These are phyloP conservation scores for Niveomyces coronatus DNA, from an alignment of 2,329 filamentous ascomycete species.

Conservation along the genomic window DNA sequence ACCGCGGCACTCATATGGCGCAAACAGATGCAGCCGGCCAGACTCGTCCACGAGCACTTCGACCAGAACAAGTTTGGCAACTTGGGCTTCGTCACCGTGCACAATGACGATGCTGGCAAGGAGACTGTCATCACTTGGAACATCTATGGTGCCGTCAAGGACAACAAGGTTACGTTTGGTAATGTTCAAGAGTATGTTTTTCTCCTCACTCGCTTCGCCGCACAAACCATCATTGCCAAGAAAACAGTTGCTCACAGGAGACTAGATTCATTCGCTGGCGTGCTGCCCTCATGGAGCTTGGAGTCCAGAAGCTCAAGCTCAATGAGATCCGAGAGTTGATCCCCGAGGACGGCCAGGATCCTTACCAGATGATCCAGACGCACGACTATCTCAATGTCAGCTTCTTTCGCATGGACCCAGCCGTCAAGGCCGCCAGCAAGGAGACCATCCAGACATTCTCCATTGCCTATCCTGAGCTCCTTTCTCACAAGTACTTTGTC, in stretches of 20 bases:
- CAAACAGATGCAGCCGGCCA: constrained; percentile 60
- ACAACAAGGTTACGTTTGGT: constrained; percentile 74
- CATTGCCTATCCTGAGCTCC: constrained; percentile 77
- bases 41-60: constrained; percentile 54
- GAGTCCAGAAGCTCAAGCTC: constrained; percentile 64
- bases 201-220: no score
- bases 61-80: constrained; percentile 61
- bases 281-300: constrained; percentile 80
- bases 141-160: constrained; percentile 80
- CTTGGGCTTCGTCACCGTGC: constrained; percentile 71
- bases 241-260: not conserved
- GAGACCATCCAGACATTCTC: constrained; percentile 76
- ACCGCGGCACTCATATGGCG: constrained; percentile 74
- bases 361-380: constrained; percentile 84
- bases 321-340: constrained; percentile 58
- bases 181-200: constrained; percentile 69
- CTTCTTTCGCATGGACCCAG: constrained; percentile 72
- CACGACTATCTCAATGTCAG: constrained; percentile 87
- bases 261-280: constrained; percentile 81
- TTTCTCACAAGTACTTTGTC: constrained; percentile 84
- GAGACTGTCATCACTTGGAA: constrained; percentile 77
- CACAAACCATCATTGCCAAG: no score
- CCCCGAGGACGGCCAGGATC: constrained; percentile 64
- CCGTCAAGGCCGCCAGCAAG: constrained; percentile 64
- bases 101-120: constrained; percentile 45